Base-by-base conservation (phyloP, 2,329 filamentous ascomycete genomes). In the Clarireedia hainanense region DNA sequence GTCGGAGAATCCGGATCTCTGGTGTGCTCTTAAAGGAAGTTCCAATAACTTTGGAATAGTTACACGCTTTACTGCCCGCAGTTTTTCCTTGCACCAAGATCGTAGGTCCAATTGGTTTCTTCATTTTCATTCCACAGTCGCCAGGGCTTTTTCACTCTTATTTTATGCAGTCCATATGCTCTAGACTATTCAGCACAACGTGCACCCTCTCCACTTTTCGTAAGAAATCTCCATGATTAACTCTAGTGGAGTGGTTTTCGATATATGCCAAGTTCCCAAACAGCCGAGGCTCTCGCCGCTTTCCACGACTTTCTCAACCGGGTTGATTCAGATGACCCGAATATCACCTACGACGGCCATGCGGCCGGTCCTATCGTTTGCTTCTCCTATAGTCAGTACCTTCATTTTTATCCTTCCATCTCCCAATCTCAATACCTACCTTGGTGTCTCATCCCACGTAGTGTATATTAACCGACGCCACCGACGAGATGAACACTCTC, bases 181-280 rank as follows among this genome's bases (percentile, higher is more conserved):
- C 7, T 30, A 9, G 10, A 7, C 7, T 10, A 2, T 10, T 10
- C 3, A 9, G 4, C 3, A 30, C 7, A 4, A 10, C 7, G 3
- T 30, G 6, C 27, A 30, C 5, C 27, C 2, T 30, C 6, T 7
- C 27, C 27, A 9, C 7, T 30, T 10, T 30, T 30, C 27, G 27
- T 30, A 3, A 9, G 10, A 7, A 10, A 30, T 10, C 27, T 30
- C 10, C 6, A 30, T 30, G 7, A 9, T 34, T 34, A 4, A 34
- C 30, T 34, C 30, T 14, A 34, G 30, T 73, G 72, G 72, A 69
- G 70, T 52, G 71, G 72, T 3, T 66, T 72, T 1, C 64, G 71
- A n/a, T 65, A 65, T n/a, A 64, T 66, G 56, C 57, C 63, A n/a
- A 46, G 57, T 6, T 63, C 50, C 6, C 59, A 67, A 58, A 55